A percentile compares a stretch with the other conserved stretches of the same genome.
Evolutionary conservation across 768 basidiomycete species (phyloP).

Genomic region (Pisolithus microcarpus): DNA sequence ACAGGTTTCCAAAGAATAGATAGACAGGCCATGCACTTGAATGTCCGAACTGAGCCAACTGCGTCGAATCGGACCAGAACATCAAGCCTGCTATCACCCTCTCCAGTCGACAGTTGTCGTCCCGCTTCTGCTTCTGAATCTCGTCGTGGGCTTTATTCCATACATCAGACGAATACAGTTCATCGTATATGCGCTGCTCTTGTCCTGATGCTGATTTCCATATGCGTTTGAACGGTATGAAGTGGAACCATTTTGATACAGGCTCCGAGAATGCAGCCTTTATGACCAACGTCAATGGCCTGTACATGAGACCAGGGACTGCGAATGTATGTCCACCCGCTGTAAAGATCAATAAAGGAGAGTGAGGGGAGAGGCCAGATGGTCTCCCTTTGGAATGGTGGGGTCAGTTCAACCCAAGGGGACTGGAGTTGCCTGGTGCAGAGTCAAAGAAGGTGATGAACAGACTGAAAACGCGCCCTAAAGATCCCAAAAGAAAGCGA

Average conservation of each 20-base stretch:
- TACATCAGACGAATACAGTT: slow-evolving; percentile 13
- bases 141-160: slow-evolving; percentile 13
- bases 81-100: not conserved
- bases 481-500: too few species aligned
- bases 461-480: too few species aligned
- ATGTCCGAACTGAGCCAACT: slow-evolving; percentile 22
- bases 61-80: slow-evolving; percentile 1
- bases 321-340: not conserved
- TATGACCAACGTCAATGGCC: slow-evolving; percentile 10
- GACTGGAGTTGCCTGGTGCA: too few species aligned
- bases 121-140: slow-evolving; percentile 7
- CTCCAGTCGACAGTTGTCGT: slow-evolving; percentile 6
- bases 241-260: slow-evolving; percentile 11
- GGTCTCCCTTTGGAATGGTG: too few species aligned
- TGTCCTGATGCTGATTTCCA: slow-evolving; percentile 4
- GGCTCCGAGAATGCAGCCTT: slow-evolving; percentile 4
- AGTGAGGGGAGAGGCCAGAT: too few species aligned
- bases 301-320: slow-evolving; percentile 8
- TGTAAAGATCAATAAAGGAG: too few species aligned
- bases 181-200: slow-evolving; percentile 9
- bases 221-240: slow-evolving; percentile 16
- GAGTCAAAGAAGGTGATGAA: too few species aligned
- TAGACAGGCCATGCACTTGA: slow-evolving; percentile 30
- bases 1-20: slow-evolving; percentile 24
- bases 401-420: too few species aligned